phyloP scores from a whole-genome alignment of 129 eudicot genomes.

The Lonicera japonica region DNA sequence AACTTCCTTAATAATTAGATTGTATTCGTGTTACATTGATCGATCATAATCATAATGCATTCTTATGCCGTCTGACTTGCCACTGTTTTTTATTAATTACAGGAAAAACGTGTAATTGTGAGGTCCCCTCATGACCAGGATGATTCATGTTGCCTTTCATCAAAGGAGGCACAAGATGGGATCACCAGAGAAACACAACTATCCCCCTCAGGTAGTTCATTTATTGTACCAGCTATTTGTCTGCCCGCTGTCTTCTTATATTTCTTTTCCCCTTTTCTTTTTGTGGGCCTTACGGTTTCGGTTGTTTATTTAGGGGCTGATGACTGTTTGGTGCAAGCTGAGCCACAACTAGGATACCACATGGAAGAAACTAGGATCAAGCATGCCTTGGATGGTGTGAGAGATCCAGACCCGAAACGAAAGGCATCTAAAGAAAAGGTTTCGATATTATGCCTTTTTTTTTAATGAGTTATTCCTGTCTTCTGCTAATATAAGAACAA shows the following conservation, averaged over 20 bases:
- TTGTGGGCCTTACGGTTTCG: neutral
- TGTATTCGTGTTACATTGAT: neutral
- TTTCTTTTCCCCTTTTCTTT: neutral
- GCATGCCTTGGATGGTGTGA: conserved; percentile 14
- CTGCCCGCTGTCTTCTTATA: neutral
- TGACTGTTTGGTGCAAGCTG: conserved; percentile 22
- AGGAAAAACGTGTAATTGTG: neutral
- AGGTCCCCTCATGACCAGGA: conserved; percentile 7
- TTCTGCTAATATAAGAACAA: neutral
- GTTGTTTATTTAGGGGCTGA: conserved; percentile 20
- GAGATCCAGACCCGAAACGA: conserved; percentile 32
- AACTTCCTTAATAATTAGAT: neutral
- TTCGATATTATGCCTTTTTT: neutral
- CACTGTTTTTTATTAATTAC: neutral
- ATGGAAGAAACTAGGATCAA: conserved; percentile 23
- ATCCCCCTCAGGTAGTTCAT: conserved; percentile 31
- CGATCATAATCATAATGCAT: conserved; percentile 1
- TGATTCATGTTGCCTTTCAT: conserved; percentile 12
- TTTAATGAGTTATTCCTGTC: neutral
- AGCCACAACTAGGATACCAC: conserved; percentile 9
- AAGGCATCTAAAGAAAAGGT: conserved; percentile 56
- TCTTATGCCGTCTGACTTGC: neutral
- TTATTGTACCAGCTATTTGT: neutral
- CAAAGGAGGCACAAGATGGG: conserved; percentile 22
- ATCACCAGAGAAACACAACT: conserved; percentile 18